Base-by-base conservation (phyloP, 2,329 filamentous ascomycete genomes). In the Phialophora tarda region DNA sequence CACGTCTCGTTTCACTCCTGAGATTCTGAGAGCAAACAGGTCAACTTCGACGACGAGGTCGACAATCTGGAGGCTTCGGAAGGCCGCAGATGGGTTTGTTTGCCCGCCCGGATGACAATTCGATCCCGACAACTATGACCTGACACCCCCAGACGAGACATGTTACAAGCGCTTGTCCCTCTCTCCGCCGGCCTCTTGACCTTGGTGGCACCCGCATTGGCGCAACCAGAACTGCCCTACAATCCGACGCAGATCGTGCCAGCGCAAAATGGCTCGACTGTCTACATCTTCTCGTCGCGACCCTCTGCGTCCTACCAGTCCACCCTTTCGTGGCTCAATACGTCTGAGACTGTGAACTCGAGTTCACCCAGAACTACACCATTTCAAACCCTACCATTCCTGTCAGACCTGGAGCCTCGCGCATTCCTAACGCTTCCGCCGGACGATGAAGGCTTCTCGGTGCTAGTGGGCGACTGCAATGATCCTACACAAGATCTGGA, bases 401-500 rank as follows among this genome's bases (percentile, higher is more conserved):
- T 90, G 12, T 72, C 79, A 38, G 78, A 79, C 48, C 75, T 78
- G 34, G 76, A 80, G 32, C 78, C 78, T 4, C 83, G 82, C 11
- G 82, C 90, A 0, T 95, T 92, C 73, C 83, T 88, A 6, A 87
- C 92, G 0, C 82, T 88, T 0, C 48, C 59, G 0, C 48, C 59
- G 30, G 64, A 84, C 51, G 83, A 86, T 73, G 92, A 91, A 17
- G 86, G 88, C 11, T 84, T 97, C 30, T 85, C 88, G 2, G 88
- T 95, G 1, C 90, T 92, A 63, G 83, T 89, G 0, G 93, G 94
- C 2, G 83, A 89, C 69, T 97, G 94, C 74, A 79, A 84, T 0
- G 78, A 80, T 32, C 79, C 83, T 1, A 81, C 79, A 3, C 79
- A 78, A 44, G 83, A 79, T 50, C 77, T 86, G 12, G 77, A 84